phyloP scores from a whole-genome alignment of 495 filamentous ascomycete species.

The Antarctomyces pellizariae region DNA sequence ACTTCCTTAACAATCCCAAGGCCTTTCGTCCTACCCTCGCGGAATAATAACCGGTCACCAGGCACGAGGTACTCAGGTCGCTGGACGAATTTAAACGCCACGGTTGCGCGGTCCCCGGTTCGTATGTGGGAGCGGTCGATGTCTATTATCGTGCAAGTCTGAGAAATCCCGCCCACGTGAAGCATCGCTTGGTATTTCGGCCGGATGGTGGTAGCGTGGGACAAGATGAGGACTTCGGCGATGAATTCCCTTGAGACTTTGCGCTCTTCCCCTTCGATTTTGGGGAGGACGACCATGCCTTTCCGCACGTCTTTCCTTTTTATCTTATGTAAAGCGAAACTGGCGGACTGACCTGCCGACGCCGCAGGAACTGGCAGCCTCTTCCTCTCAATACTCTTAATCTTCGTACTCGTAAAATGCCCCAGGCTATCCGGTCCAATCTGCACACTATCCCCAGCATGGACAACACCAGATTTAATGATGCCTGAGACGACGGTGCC shows the following conservation, averaged over 20 bases:
- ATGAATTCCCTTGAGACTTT: conserved; percentile 86
- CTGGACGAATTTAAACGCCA: conserved; percentile 89
- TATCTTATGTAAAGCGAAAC: conserved; percentile 70
- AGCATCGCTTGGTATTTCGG: conserved; percentile 97
- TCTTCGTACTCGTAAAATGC: conserved; percentile 71
- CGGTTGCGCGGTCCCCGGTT: conserved; percentile 75
- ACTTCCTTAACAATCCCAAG: conserved; percentile 82
- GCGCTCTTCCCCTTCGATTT: conserved; percentile 42
- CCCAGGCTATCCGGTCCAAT: conserved; percentile 84
- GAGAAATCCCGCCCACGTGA: conserved; percentile 83
- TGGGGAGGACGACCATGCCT: conserved; percentile 91
- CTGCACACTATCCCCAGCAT: conserved; percentile 71
- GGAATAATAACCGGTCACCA: conserved; percentile 77
- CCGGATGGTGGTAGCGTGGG: conserved; percentile 95
- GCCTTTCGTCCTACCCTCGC: conserved; percentile 88
- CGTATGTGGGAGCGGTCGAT: conserved; percentile 91
- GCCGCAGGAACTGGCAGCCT: conserved; percentile 74
- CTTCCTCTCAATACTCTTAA: conserved; percentile 89
- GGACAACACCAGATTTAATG: conserved; percentile 68
- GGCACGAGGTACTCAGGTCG: conserved; percentile 81
- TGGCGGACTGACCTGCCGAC: conserved; percentile 78
- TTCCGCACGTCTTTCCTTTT: conserved; percentile 87
- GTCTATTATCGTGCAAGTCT: conserved; percentile 93
- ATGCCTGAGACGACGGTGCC: conserved; percentile 92
- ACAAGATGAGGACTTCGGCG: conserved; percentile 87